Evolutionary conservation across 1,284 basidiomycete genomes (phyloP), one percentile per base, ranked within the genome.

Genomic region (Cryptococcus maquisensis): DNA sequence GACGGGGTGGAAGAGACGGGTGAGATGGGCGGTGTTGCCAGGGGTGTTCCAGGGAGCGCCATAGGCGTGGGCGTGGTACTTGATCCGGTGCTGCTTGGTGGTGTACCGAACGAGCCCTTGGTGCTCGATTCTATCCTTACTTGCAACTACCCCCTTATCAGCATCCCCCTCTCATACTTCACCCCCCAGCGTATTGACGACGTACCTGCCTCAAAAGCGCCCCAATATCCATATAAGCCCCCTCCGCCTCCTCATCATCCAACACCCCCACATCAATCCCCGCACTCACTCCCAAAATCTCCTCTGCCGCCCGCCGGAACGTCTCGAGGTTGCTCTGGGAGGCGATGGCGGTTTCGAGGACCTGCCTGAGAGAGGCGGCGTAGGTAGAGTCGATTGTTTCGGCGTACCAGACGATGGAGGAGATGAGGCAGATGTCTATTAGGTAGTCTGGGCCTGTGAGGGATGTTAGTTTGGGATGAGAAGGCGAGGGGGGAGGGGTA

Each of bases 361-460:
- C 45, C 8, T 56, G 47, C 7, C 61, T 47, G 24, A 68, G 62
- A 20, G 63, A 60, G 3, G 52, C 55, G 3, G 59, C 64, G 39
- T 63, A 61, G 12, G 42, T 37, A 12, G 56, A 53, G 47, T 66
- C 63, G 36, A 70, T 62, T 26, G 62, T 58, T 26, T 67, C 63
- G 13, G 63, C 62, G 47, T 67, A 62, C 56, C 56, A 63, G 16
- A 66, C 61, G 23, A 68, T 59, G 2, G 55, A 48, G 23, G 65
- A 62, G 36, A 70, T 55, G 13, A 68, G 51, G 42, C 54, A 54
- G 2, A 68, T 52, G 50, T 70, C 65, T 20, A 70, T 62, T 20
- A 70, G 52, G 52, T 68, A 70, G 42, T 68, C 68, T 4, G 68
- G 64, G 15, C 67, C 68, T 64, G 48, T 13, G 20, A 32, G 47